Evolutionary conservation across 371 early-diverging fungal species (phyloP).

Genomic region (Syncephalastrum monosporum): DNA sequence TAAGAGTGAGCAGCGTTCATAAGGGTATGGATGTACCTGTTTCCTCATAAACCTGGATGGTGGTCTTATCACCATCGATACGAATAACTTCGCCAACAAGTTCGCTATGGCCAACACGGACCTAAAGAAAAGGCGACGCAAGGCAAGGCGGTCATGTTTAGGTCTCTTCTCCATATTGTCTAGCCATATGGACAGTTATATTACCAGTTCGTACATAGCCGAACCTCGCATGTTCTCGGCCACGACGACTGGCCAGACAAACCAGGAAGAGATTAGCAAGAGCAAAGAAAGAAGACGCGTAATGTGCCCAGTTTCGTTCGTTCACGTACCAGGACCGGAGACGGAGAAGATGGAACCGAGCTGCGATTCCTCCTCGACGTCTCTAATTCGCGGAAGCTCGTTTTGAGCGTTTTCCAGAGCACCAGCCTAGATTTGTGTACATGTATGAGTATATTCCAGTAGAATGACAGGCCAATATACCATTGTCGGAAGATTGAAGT

Average conservation of each 20-base stretch:
- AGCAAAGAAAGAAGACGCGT: conserved; percentile 2
- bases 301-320: conserved; percentile 1
- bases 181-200: conserved; percentile 1
- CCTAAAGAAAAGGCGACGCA: conserved; percentile 46
- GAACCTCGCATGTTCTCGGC: conserved; percentile 99
- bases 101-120: conserved; percentile 97
- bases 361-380: conserved; percentile 84
- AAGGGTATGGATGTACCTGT: conserved; percentile 67
- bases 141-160: conserved; percentile 2
- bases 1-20: neutral
- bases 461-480: no score
- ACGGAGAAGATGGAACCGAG: conserved; percentile 97
- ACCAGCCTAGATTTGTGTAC: conserved; percentile 59
- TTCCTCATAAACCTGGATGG: conserved; percentile 99
- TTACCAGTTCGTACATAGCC: conserved; percentile 99
- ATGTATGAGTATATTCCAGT: no score
- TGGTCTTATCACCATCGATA: conserved; percentile 98
- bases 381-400: conserved; percentile 79
- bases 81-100: conserved; percentile 99
- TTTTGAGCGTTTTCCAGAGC: conserved; percentile 81
- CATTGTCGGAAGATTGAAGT: no score
- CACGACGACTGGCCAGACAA: conserved; percentile 82
- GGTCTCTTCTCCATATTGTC: neutral
- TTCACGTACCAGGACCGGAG: conserved; percentile 93
- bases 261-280: conserved; percentile 80